Conservation (phyloP, 2,329 filamentous ascomycete species). For the Simplicillium aogashimaense region DNA sequence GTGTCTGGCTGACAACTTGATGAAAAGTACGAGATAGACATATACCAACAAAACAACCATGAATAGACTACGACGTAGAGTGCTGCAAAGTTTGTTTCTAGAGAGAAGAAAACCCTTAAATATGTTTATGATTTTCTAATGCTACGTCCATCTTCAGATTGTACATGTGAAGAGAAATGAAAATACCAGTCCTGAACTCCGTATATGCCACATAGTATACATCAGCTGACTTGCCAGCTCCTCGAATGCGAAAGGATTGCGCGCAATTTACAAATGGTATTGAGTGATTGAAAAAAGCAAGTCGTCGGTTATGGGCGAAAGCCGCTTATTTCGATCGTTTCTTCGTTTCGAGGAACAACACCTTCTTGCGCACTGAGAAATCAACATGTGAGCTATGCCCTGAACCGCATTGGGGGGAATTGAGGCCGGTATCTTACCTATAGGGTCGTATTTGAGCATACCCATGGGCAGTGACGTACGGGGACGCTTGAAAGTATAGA, state of each 20-base stretch:
- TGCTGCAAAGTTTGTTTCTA: no score
- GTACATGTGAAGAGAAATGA: not conserved
- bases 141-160: not conserved
- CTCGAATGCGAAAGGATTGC: no score
- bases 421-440: conserved; percentile 48
- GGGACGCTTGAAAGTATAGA: conserved; percentile 80
- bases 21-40: no score
- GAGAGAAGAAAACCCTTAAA: no score
- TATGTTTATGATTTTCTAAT: no score
- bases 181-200: conserved; percentile 6
- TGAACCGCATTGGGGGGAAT: conserved; percentile 1
- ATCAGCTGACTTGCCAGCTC: not conserved
- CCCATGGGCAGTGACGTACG: conserved; percentile 75
- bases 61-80: no score
- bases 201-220: conserved; percentile 6
- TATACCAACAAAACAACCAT: no score
- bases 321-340: conserved; percentile 52
- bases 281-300: not conserved
- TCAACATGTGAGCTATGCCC: not conserved
- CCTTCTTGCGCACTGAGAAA: conserved; percentile 74
- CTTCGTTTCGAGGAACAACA: conserved; percentile 91
- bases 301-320: not conserved
- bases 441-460: conserved; percentile 98
- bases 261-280: not conserved
- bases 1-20: no score